Percentiles rank a stretch among this genome's conserved stretches.
These are phyloP conservation scores for Boletales sp. DNA, from an alignment of 768 basidiomycete genomes.

Conservation along the genomic window DNA sequence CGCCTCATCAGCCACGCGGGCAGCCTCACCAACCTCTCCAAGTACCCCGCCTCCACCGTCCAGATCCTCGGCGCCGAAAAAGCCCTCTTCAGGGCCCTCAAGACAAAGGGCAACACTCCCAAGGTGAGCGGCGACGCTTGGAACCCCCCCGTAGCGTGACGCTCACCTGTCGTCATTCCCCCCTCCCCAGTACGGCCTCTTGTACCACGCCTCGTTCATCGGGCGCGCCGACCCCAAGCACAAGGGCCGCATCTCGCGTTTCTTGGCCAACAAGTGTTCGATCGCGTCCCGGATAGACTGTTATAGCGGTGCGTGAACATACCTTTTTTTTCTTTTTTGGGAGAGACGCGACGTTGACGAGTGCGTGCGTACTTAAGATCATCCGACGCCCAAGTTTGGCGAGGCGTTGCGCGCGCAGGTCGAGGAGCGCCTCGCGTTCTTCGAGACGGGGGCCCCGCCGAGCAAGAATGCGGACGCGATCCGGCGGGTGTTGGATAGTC, in stretches of 20 bases:
- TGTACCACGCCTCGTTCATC: slow-evolving; percentile 97
- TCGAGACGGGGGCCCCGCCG: slow-evolving; percentile 87
- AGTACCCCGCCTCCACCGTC: slow-evolving; percentile 97
- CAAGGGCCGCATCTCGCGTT: slow-evolving; percentile 98
- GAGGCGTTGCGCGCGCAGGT: slow-evolving; percentile 93
- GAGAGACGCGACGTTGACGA: no score
- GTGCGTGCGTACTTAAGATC: slow-evolving; percentile 46
- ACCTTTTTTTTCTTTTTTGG: no score
- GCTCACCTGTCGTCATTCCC: neutral
- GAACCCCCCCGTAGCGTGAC: no score
- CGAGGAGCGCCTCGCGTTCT: slow-evolving; percentile 92
- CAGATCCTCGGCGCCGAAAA: slow-evolving; percentile 99
- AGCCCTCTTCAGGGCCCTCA: slow-evolving; percentile 93
- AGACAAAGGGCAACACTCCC: slow-evolving; percentile 98
- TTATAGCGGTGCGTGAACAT: slow-evolving; percentile 79
- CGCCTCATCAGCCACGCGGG: slow-evolving; percentile 94
- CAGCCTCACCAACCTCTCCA: slow-evolving; percentile 92
- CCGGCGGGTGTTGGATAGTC: slow-evolving; percentile 77
- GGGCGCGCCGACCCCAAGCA: slow-evolving; percentile 90
- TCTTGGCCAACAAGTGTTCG: slow-evolving; percentile 97
- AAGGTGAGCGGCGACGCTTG: slow-evolving; percentile 55
- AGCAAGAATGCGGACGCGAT: slow-evolving; percentile 92
- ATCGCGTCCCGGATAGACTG: slow-evolving; percentile 97
- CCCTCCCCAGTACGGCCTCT: slow-evolving; percentile 97
- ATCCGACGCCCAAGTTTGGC: slow-evolving; percentile 89